Conservation (phyloP, 2,329 filamentous ascomycete species). For the Exserohilum turcica region DNA sequence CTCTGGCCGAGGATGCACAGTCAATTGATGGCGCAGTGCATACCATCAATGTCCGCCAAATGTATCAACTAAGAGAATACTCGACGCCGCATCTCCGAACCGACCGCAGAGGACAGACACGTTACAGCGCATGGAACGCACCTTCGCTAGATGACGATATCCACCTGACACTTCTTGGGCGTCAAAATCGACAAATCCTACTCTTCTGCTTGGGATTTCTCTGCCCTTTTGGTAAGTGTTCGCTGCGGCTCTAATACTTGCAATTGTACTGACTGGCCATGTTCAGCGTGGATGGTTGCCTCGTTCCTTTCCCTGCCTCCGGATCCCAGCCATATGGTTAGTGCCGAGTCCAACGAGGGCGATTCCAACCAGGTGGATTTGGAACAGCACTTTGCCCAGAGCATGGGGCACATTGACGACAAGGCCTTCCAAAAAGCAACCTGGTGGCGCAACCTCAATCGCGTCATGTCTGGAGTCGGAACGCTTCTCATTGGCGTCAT, state of each 20-base stretch:
- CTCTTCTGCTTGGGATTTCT: constrained; percentile 79
- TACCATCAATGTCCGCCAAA: constrained; percentile 31
- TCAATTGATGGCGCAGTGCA: constrained; percentile 39
- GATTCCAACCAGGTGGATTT: constrained; percentile 45
- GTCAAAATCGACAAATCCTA: constrained; percentile 74
- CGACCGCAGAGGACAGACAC: constrained; percentile 53
- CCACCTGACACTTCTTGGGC: constrained; percentile 65
- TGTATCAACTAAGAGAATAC: constrained; percentile 33
- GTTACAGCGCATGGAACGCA: constrained; percentile 70
- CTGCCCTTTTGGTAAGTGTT: constrained; percentile 63
- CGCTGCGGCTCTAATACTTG: constrained; percentile 13
- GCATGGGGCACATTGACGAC: constrained; percentile 53
- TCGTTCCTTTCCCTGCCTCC: constrained; percentile 73
- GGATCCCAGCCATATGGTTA: constrained; percentile 52
- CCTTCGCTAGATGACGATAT: constrained; percentile 70
- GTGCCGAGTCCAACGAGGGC: constrained; percentile 43
- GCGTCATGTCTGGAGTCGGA: constrained; percentile 64
- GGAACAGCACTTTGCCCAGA: constrained; percentile 53
- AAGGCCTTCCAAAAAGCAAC: constrained; percentile 63
- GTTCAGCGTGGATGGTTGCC: constrained; percentile 76
- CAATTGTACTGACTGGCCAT: constrained; percentile 20
- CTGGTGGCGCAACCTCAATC: constrained; percentile 68
- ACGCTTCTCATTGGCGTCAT: constrained; percentile 60
- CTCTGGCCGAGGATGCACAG: constrained; percentile 32
- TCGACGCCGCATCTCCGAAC: constrained; percentile 46